Base-by-base conservation (phyloP, 768 basidiomycete genomes). In the Naganishia vishniacii region DNA sequence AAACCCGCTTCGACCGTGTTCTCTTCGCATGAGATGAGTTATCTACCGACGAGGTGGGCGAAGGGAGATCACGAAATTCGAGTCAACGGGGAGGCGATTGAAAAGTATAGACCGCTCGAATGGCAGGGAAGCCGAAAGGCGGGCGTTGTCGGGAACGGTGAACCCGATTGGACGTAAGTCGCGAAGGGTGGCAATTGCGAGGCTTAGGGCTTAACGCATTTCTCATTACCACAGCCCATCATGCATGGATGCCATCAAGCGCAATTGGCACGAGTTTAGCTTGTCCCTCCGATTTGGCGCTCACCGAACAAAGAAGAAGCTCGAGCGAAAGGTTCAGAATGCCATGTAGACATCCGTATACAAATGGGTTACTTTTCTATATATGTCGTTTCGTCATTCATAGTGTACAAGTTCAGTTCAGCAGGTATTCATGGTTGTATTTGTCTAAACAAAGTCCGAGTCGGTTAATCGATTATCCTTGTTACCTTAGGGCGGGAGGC, bases 151-250 rank as follows among this genome's bases (percentile, higher is more conserved):
- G 53, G 53, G 5, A 56, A 56, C 25, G 34, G 34, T 12, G 64
- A 68, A 23, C 70, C 70, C 42, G 74, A 75, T 32, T 77, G 73
- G 73, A 72, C 56, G 76, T 77, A 69, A 77, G 75, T 74, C 16
- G 18, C 28, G 28, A 16, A 40, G 13, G 8, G 8, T 31, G 4
- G 4, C 4, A 15, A 1, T 60, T 2, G 25, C n/a, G 16, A 18
- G n/a, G 41, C 29, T 44, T 13, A 31, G 1, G 46, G 46, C 26
- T 13, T 62, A 20, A 40, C 40, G 31, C 48, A 13, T 65, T 31
- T 46, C 41, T 23, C 46, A 25, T 16, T 32, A 12, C n/a, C 32
- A 44, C 28, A 75, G 74, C 48, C 72, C 73, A 3, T 48, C 65
- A 5, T 64, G 66, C 11, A 75, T 73, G 56, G 76, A 77, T 32